Conservation (phyloP, 768 basidiomycete species). For the Pleurotus eryngii region DNA sequence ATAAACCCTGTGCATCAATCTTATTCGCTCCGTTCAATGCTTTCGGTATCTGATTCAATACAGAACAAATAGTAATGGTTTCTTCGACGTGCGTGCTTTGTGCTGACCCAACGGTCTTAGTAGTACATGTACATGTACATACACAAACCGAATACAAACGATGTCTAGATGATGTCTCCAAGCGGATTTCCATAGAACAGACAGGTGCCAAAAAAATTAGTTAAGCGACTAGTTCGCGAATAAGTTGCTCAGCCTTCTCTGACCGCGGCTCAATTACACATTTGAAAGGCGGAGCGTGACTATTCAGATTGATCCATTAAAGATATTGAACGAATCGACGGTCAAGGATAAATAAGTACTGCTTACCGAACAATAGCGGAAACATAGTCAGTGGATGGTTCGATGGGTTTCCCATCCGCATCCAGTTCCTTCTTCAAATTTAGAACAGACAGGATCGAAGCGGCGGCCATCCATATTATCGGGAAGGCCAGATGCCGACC, state of each 20-base stretch:
- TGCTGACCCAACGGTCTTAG: too few species aligned
- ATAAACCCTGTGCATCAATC: too few species aligned
- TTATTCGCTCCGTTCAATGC: too few species aligned
- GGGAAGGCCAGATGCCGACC: slow-evolving; percentile 6
- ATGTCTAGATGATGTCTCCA: too few species aligned
- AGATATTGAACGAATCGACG: not conserved
- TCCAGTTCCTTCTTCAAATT: slow-evolving; percentile 11
- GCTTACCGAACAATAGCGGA: slow-evolving; percentile 10
- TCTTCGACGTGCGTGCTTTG: too few species aligned
- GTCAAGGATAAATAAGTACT: too few species aligned
- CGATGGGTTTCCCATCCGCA: slow-evolving; percentile 2
- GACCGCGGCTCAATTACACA: slow-evolving; percentile 17
- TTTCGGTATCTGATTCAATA: too few species aligned
- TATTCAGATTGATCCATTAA: not conserved
- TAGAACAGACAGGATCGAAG: slow-evolving; percentile 8
- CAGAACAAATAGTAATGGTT: too few species aligned
- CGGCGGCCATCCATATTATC: slow-evolving; percentile 7
- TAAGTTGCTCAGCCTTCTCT: slow-evolving; percentile 8
- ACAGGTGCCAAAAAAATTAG: too few species aligned
- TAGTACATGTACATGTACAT: too few species aligned
- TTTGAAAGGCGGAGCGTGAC: slow-evolving; percentile 15
- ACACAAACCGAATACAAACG: too few species aligned
- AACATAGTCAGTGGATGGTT: slow-evolving; percentile 1
- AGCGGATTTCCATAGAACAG: too few species aligned
- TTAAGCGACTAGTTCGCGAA: slow-evolving; percentile 10